Base-by-base conservation (phyloP, 139 green algal species). In the Micractinium sp. region DNA sequence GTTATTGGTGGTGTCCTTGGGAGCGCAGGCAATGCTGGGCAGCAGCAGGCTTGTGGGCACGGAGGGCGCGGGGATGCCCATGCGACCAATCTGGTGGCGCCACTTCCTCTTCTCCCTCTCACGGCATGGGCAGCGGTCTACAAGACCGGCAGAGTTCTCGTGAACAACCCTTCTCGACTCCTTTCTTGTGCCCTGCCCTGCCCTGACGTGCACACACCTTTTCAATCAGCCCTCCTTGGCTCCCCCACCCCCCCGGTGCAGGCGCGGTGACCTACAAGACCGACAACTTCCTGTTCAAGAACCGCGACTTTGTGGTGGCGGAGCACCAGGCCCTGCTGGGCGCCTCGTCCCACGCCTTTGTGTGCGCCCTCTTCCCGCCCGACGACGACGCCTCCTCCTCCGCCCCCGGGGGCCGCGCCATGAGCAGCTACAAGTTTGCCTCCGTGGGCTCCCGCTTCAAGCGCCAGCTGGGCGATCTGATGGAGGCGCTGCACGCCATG, bases 321-420 rank as follows among this genome's bases (percentile, higher is more conserved):
- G 98, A 99, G 94, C 98, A 99, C 94, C 95, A 98, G 95, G 89
- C 87, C 61, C 92, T 99, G 87, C 92, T 99, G 85, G 90, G 90
- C 27, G 89, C 47, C 47, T 97, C 95, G 12, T 79, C 3, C n/a
- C 63, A 91, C 16, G 4, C 76, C 7, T 97, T 99, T 87, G 90
- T 98, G 35, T 29, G 87, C 25, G 86, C 66, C 53, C 93, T 98
- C 1, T 97, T 99, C 88, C 94, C 93, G 4, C 81, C 90, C 14
- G 92, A 93, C 39, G 73, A 61, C 23, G 90, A 92, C 41, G 88
- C 75, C 73, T 15, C 74, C 31, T 9, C 18, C 76, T 82, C 76
- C 22, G 38, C 35, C 16, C 27, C 38, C 38, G 47, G 83, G 25
- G 73, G 69, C 19, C 67, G 84, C 67, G 60, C 35, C 36, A 80